These are phyloP conservation scores for Paraphoma sp. DNA, from an alignment of 2,329 filamentous ascomycete genomes.

Conservation along the genomic window DNA sequence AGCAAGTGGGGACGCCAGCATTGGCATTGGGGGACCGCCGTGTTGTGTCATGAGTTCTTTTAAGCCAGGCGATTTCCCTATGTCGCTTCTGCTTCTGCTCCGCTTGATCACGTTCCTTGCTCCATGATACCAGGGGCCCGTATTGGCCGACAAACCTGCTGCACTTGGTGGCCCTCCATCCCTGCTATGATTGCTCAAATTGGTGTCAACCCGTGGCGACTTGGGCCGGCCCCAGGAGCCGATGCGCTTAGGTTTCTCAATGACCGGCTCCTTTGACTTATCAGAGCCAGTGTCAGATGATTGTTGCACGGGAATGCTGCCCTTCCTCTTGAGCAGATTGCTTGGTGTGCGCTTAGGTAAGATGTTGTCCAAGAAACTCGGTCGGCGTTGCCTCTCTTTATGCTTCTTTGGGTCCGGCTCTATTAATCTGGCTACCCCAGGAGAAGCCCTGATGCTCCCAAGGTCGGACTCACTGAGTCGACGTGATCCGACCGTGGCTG, in stretches of 20 bases:
- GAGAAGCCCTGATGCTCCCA: slow-evolving; percentile 66
- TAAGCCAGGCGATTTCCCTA: slow-evolving; percentile 55
- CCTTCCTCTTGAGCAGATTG: slow-evolving; percentile 58
- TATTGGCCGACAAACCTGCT: slow-evolving; percentile 41
- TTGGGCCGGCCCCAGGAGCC: slow-evolving; percentile 52
- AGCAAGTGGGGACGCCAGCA: slow-evolving; percentile 56
- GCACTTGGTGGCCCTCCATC: slow-evolving; percentile 61
- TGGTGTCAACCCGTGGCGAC: slow-evolving; percentile 50
- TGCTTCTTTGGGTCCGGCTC: slow-evolving; percentile 53
- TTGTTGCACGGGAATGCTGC: slow-evolving; percentile 43
- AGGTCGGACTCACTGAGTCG: slow-evolving; percentile 69
- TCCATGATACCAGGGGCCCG: slow-evolving; percentile 44
- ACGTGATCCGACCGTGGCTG: slow-evolving; percentile 75
- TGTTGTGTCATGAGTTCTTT: slow-evolving; percentile 62
- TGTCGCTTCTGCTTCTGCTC: slow-evolving; percentile 64
- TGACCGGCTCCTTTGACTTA: slow-evolving; percentile 38
- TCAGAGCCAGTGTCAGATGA: slow-evolving; percentile 29
- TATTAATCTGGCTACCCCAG: slow-evolving; percentile 65
- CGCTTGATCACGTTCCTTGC: slow-evolving; percentile 57
- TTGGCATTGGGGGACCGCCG: slow-evolving; percentile 65
- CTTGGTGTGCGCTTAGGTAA: slow-evolving; percentile 52
- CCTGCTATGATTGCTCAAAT: slow-evolving; percentile 53
- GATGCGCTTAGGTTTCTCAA: slow-evolving; percentile 48
- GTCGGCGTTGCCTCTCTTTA: slow-evolving; percentile 54
- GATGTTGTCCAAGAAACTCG: slow-evolving; percentile 60